Percentiles rank a stretch among this genome's conserved stretches.
Conservation (phyloP, 1,139 yeast species). For the Zygotorulaspora mrakii region DNA sequence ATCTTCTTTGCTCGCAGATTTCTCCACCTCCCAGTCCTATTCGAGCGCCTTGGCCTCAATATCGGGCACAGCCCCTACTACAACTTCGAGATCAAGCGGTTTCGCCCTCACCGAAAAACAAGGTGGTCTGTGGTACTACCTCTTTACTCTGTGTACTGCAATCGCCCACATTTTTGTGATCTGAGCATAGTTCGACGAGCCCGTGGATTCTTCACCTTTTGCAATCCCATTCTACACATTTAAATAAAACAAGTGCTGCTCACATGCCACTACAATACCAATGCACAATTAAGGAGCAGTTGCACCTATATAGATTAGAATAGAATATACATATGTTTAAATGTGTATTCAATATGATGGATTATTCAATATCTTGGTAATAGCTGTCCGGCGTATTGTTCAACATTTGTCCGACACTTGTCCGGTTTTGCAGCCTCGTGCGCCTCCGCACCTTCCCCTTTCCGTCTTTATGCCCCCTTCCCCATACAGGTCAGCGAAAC, state of each 20-base stretch:
- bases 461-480: not conserved
- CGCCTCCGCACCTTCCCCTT: not conserved
- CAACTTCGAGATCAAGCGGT: slow-evolving; percentile 25
- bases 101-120: slow-evolving; percentile 13
- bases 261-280: too few species aligned
- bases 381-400: not conserved
- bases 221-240: too few species aligned
- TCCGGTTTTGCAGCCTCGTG: not conserved
- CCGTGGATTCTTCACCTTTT: too few species aligned
- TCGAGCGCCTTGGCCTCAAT: slow-evolving; percentile 27
- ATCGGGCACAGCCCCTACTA: slow-evolving; percentile 31
- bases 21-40: slow-evolving; percentile 23
- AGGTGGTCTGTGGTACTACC: slow-evolving; percentile 27
- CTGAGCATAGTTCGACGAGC: too few species aligned
- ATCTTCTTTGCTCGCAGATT: slow-evolving; percentile 20
- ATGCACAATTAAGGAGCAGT: too few species aligned
- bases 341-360: too few species aligned
- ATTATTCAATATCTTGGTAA: too few species aligned
- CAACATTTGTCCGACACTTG: not conserved
- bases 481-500: not conserved
- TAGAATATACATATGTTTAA: too few species aligned
- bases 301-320: too few species aligned
- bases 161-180: slow-evolving; percentile 20
- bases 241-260: too few species aligned
- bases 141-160: slow-evolving; percentile 22